A percentile compares a stretch with the other conserved stretches of the same genome.
Evolutionary conservation across 768 basidiomycete genomes (phyloP).

Genomic region (Neoboletus brunneissimus): DNA sequence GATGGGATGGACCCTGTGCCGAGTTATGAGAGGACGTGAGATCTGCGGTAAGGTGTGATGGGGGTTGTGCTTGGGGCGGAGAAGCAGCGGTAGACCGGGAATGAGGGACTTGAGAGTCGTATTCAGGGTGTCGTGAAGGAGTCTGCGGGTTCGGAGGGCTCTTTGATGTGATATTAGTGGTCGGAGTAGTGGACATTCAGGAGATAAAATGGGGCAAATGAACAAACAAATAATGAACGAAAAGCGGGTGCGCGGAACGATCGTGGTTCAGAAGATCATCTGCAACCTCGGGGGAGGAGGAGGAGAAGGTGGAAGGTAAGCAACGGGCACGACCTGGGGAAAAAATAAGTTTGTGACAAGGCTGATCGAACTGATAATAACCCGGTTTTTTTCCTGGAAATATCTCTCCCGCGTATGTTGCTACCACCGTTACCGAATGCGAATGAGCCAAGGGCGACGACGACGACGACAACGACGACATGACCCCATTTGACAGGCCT

Average conservation of each 20-base stretch:
- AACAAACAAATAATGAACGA: conserved; percentile 29
- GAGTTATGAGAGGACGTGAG: conserved; percentile 14
- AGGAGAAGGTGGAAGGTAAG: background rate
- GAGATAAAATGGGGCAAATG: conserved; percentile 11
- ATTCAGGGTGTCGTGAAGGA: conserved; percentile 20
- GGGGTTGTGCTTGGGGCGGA: background rate
- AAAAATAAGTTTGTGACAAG: conserved; percentile 1
- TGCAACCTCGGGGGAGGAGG: conserved; percentile 3
- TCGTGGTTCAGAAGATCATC: conserved; percentile 18
- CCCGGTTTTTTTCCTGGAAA: background rate
- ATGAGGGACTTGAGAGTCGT: conserved; percentile 13
- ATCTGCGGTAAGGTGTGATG: conserved; percentile 8
- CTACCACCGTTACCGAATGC: background rate
- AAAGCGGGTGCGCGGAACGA: conserved; percentile 5
- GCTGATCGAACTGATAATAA: background rate
- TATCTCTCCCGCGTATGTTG: background rate
- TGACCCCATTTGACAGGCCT: conserved; percentile 8
- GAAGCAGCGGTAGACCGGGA: background rate
- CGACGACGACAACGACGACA: background rate
- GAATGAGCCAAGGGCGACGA: background rate
- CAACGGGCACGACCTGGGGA: conserved; percentile 1
- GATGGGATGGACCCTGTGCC: conserved; percentile 14
- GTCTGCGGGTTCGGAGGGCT: conserved; percentile 5
- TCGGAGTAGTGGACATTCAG: conserved; percentile 26
- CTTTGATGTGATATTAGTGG: conserved; percentile 24